These are phyloP conservation scores for Cyberlindnera euphorbiae DNA, from an alignment of 805 yeast species.

Conservation along the genomic window DNA sequence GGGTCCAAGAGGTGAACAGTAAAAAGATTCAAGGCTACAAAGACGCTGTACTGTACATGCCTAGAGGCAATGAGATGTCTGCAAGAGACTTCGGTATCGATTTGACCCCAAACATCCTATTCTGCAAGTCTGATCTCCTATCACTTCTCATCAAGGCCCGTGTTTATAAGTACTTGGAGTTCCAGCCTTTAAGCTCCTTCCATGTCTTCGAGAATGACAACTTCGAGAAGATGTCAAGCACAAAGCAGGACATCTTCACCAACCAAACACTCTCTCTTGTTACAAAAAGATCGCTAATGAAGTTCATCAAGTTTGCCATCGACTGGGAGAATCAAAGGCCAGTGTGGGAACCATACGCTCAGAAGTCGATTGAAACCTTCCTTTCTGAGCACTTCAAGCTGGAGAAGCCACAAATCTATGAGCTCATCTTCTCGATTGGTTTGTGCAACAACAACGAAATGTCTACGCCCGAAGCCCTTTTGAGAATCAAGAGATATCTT, in stretches of 20 bases:
- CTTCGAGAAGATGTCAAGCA: conserved; percentile 78
- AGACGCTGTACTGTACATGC: conserved; percentile 78
- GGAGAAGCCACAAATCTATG: conserved; percentile 70
- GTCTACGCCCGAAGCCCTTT: conserved; percentile 68
- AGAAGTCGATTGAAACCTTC: conserved; percentile 54
- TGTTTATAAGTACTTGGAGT: conserved; percentile 88
- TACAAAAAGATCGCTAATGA: conserved; percentile 84
- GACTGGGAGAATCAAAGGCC: conserved; percentile 59
- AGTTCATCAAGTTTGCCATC: conserved; percentile 81
- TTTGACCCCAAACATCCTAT: conserved; percentile 78
- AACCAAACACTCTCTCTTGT: conserved; percentile 71
- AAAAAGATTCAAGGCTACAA: conserved; percentile 35
- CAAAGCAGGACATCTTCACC: conserved; percentile 91
- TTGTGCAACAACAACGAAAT: conserved; percentile 59
- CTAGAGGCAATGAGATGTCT: conserved; percentile 43
- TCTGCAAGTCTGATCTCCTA: conserved; percentile 85
- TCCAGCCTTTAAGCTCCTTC: conserved; percentile 81
- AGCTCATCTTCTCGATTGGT: conserved; percentile 83
- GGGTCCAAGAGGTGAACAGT: conserved; percentile 71
- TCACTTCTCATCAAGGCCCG: conserved; percentile 75
- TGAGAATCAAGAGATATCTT: conserved; percentile 78
- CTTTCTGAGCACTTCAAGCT: conserved; percentile 63
- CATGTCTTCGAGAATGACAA: conserved; percentile 93
- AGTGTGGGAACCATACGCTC: conserved; percentile 51
- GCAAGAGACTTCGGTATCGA: conserved; percentile 85